Base-by-base conservation (phyloP, 176 grass and related monocot genomes). In the Carex parvula region DNA sequence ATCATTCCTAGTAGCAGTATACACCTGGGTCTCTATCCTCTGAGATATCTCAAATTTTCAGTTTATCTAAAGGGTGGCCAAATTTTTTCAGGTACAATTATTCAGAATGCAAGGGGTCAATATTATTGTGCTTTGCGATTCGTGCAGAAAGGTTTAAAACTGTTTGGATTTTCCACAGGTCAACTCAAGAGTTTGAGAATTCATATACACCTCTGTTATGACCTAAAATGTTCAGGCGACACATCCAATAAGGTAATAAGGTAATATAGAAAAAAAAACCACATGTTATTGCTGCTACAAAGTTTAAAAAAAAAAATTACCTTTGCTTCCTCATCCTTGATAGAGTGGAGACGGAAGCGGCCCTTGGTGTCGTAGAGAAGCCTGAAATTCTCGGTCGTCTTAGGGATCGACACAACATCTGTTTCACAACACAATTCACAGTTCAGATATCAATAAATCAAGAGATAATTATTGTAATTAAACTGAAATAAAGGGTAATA, bases 331-430 rank as follows among this genome's bases (percentile, higher is more conserved):
- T 79, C 85, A 65, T 90, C 84, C 60, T 78, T 90, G 72, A 90
- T 42, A 59, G 68, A 79, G 41, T 90, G 88, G 22, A 90, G 72
- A 74, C 81, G 88, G 85, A 90, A 87, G 42, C 88, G 81, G 13
- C 88, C 88, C 81, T 90, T 86, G 22, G 88, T 89, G 60, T 89
- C 88, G 30, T 89, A 89, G 3, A 89, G 53, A 48, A 89, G 78
- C 54, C 88, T 42, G 44, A 87, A 90, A 57, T 72, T 90, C 61
- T 90, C 88, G 0, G 15, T 77, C 1, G 80, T 90, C 85, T 90
- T 87, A 18, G 88, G 81, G 61, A 90, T 90, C 0, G 88, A 90
- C 15, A 90, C 63, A 12, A 87, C 88, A 72, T 90, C 88, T 87
- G 72, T 65, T 83, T 33, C n/a, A 68, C 58, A 46, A 61, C 18